phyloP scores from a whole-genome alignment of 768 basidiomycete species.

The Leucocoprinus sp. region DNA sequence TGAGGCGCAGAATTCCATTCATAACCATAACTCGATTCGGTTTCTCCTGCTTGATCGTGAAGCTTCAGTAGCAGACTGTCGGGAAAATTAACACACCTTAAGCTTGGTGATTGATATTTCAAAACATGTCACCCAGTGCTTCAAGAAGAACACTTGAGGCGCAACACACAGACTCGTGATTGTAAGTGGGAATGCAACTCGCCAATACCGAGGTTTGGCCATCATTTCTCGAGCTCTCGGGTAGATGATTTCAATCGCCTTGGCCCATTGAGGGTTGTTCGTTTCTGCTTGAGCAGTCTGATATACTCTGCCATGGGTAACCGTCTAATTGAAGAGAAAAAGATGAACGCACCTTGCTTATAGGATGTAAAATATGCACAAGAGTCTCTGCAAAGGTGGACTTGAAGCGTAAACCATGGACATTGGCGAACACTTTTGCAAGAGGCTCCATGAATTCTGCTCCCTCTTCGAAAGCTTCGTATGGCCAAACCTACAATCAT shows the following conservation, averaged over 20 bases:
- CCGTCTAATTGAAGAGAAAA: background rate
- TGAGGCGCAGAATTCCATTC: slow-evolving; percentile 74
- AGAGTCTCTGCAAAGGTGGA: slow-evolving; percentile 80
- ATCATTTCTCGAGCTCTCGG: slow-evolving; percentile 81
- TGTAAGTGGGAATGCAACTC: slow-evolving; percentile 74
- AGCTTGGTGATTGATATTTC: slow-evolving; percentile 68
- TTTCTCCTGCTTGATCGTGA: slow-evolving; percentile 55
- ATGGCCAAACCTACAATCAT: slow-evolving; percentile 73
- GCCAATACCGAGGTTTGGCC: slow-evolving; percentile 86
- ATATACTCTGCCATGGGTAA: background rate
- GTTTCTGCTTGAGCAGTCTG: slow-evolving; percentile 94
- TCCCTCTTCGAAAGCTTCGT: slow-evolving; percentile 87
- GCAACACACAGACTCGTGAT: slow-evolving; percentile 83
- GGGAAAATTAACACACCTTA: slow-evolving; percentile 44
- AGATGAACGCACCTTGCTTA: slow-evolving; percentile 60
- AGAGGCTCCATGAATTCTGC: slow-evolving; percentile 85
- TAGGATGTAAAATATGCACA: slow-evolving; percentile 70
- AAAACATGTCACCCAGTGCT: slow-evolving; percentile 71
- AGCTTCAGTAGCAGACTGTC: background rate
- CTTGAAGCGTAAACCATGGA: slow-evolving; percentile 79
- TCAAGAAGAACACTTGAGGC: slow-evolving; percentile 76
- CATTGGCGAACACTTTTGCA: slow-evolving; percentile 74
- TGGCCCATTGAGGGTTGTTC: slow-evolving; percentile 91
- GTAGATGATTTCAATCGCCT: slow-evolving; percentile 78
- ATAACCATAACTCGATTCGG: slow-evolving; percentile 59